Percentiles rank a stretch among this genome's conserved stretches.
Evolutionary conservation across 257 asterid species (phyloP).

Genomic region (Capsicum rhomboideum): DNA sequence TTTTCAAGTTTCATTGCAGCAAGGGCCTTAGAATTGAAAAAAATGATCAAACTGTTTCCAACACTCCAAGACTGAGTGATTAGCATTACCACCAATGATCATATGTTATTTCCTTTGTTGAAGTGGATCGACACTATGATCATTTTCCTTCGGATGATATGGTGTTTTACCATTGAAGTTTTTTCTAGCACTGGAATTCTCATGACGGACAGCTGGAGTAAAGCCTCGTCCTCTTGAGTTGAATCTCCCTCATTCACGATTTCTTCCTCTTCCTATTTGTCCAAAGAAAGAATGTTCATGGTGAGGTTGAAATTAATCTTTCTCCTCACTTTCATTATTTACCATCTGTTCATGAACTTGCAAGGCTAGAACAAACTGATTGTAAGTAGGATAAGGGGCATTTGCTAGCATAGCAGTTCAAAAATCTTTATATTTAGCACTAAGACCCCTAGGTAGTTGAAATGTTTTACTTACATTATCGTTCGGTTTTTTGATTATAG

Average conservation of each 20-base stretch:
- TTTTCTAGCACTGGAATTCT: too few relatives aligned
- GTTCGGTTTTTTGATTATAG: not conserved
- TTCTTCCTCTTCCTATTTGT: not conserved
- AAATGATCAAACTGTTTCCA: not conserved
- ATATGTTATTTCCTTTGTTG: not conserved
- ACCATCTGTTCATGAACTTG: not conserved
- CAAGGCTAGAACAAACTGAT: not conserved
- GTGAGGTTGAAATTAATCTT: not conserved
- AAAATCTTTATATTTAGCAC: not conserved
- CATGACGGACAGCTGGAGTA: too few relatives aligned
- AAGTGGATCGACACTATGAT: not conserved
- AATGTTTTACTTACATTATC: not conserved
- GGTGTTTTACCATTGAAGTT: not conserved
- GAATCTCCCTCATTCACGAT: too few relatives aligned
- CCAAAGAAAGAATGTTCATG: not conserved
- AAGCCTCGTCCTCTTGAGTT: too few relatives aligned
- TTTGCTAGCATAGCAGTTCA: not conserved
- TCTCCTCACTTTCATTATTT: not conserved
- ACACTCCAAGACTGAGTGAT: not conserved
- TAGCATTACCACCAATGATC: not conserved
- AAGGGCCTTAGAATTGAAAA: not conserved
- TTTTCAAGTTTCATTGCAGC: too few relatives aligned
- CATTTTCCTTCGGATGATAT: not conserved
- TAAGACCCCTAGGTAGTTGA: not conserved
- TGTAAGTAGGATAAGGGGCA: not conserved